These are phyloP conservation scores for Malus sieversii DNA, from an alignment of 306 rosid species.

Conservation along the genomic window DNA sequence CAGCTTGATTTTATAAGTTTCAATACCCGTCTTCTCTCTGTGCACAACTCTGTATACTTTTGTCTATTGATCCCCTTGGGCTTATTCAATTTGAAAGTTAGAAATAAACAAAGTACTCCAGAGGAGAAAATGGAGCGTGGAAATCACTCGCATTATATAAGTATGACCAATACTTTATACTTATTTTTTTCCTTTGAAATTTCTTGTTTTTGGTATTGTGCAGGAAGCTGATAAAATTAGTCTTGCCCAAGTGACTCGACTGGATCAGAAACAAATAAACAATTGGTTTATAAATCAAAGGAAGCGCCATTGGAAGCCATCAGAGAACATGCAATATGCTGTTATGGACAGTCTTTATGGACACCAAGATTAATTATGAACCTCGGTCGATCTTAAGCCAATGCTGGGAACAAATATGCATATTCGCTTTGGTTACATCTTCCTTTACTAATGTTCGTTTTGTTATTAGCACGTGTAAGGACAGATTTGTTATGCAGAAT, in stretches of 20 bases:
- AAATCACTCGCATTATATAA: no score
- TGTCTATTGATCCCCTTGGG: background rate
- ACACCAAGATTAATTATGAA: constrained; percentile 3
- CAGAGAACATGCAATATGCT: constrained; percentile 48
- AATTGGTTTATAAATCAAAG: constrained; percentile 89
- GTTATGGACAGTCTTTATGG: constrained; percentile 43
- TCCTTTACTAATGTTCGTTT: background rate
- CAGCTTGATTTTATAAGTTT: background rate
- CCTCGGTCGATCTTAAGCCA: background rate
- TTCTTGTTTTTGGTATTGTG: background rate
- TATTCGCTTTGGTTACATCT: background rate
- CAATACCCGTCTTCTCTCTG: background rate
- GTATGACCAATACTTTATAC: no score
- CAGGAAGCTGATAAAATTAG: constrained; percentile 65
- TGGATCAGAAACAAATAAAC: constrained; percentile 66
- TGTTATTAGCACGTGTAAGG: background rate
- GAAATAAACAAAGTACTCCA: background rate
- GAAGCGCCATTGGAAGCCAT: constrained; percentile 81
- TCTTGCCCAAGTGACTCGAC: constrained; percentile 56
- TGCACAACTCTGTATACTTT: background rate
- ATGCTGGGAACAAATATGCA: background rate
- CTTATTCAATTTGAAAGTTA: no score
- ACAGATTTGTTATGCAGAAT: background rate
- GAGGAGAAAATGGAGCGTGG: background rate
- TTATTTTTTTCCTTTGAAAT: no score